Evolutionary conservation across 2,329 filamentous ascomycete genomes (phyloP), one percentile per base, ranked within the genome.

Genomic region (Botrytis fabae): DNA sequence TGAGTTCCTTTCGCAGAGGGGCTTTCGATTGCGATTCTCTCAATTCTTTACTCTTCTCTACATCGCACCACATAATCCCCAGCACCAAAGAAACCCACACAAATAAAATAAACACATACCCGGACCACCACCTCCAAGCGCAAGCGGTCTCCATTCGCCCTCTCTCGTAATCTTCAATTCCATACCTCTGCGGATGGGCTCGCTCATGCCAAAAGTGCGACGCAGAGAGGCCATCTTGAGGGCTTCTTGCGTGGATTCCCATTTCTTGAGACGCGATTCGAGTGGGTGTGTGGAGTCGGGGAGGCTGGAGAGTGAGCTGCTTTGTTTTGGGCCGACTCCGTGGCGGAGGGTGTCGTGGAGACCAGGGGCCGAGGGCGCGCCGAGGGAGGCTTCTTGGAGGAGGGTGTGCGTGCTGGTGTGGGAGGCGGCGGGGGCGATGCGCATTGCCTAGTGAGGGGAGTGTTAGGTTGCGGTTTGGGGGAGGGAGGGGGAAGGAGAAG

Each of bases 101-200:
- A 35, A 59, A 38, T 6, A 1, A 42, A 18, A 42, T 14, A 12
- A 42, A 42, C 25, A 62, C 61, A 44, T 51, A 18, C 88, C 87
- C 76, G 83, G 78, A 65, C 74, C 60, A 63, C 76, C 85, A 70
- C 85, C 83, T 54, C 91, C 89, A 72, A 97, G 85, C 63, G 89
- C 90, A 78, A 89, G 85, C 66, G 94, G 94, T 79, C 90, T 88
- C 92, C 94, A 97, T 83, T 93, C 90, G 76, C 93, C 92, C 74
- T 92, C 90, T 75, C 89, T 85, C 28, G 93, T 91, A 81, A 97
- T 95, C 88, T 94, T 93, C 82, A 97, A 87, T 86, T 99, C 96
- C 96, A 99, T 98, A 75, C 92, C 93, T 71, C 95, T 90, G 73
- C 94, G 90, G 79, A 98, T 90, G 4, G 96, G 96, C 88, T 98